Conservation (phyloP, 768 basidiomycete species). For the Saitozyma podzolica region DNA sequence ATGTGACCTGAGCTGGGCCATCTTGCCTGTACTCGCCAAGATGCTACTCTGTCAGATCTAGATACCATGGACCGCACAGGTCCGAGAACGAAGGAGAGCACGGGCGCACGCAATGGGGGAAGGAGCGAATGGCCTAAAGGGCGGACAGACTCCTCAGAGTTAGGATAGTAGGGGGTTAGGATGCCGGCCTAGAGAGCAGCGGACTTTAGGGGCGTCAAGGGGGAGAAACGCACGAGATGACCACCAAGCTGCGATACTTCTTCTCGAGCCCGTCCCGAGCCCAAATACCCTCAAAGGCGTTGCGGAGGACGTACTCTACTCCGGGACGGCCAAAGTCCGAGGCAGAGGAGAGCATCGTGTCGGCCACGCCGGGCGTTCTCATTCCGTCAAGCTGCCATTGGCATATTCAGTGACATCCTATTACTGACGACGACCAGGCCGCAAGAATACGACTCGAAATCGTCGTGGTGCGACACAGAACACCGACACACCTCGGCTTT, state of each 20-base stretch:
- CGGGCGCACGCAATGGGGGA: too few species aligned
- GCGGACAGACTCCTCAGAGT: too few species aligned
- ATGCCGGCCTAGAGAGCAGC: too few species aligned
- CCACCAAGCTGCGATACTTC: slow-evolving; percentile 2
- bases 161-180: too few species aligned
- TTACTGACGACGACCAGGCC: not conserved
- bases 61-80: too few species aligned
- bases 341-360: not conserved
- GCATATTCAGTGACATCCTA: not conserved
- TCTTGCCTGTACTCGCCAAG: slow-evolving; percentile 1
- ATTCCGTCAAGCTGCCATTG: not conserved
- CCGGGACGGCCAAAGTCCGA: slow-evolving; percentile 1
- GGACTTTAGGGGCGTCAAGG: too few species aligned
- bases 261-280: not conserved
- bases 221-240: slow-evolving; percentile 1
- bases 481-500: not conserved
- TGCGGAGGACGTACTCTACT: not conserved
- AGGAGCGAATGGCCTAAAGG: too few species aligned
- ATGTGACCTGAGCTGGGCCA: not conserved
- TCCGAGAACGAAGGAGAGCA: too few species aligned
- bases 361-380: not conserved
- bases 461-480: too few species aligned
- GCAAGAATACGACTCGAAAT: too few species aligned
- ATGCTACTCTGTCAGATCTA: too few species aligned
- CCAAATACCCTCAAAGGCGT: slow-evolving; percentile 1